Evolutionary conservation across 495 filamentous ascomycete species (phyloP), one percentile per base, ranked within the genome.

Genomic region (Choiromyces venosus): DNA sequence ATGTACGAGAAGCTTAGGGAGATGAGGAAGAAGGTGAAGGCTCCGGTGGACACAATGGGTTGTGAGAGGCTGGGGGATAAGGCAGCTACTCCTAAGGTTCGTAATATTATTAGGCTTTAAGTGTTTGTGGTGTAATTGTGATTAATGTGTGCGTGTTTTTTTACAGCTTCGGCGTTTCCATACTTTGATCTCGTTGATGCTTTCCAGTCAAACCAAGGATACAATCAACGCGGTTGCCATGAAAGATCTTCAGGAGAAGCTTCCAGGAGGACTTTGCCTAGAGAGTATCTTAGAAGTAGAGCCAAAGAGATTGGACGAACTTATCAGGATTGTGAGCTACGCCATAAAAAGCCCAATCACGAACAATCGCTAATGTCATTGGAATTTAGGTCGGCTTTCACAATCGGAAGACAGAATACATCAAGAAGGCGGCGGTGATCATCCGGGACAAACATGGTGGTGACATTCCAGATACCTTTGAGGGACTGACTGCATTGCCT

Each of bases 21-120:
- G 78, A 97, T 97, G 92, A 89, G 95, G 2, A 85, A 86, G 69
- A 83, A 84, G 18, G 87, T 87, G 56, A 89, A 91, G n/a, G 95
- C 95, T 5, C 92, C 94, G 1, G 95, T 99, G 0, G 95, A 99
- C 83, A 97, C 96, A 0, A 97, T 99, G 95, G 95, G 95, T 29
- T 99, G 95, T 81, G 93, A 94, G 74, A 87, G 90, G 19, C 86
- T 97, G 1, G 92, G 90, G 0, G 83, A 87, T 46, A 74, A 83
- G 0, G 81, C 80, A 37, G 83, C 83, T 1, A 84, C 84, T 33
- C 85, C 89, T 42, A 74, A 73, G 64, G 67, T 79, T 65, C 40
- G 67, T 46, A 35, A 33, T 33, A 10, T 4, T 4, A 61, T 61
- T 61, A 61, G 25, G 52, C 52, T 61, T 33, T 61, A 61, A n/a